Evolutionary conservation across 352 stramenopile genomes (phyloP).

Genomic region (Blastocystis sp.): DNA sequence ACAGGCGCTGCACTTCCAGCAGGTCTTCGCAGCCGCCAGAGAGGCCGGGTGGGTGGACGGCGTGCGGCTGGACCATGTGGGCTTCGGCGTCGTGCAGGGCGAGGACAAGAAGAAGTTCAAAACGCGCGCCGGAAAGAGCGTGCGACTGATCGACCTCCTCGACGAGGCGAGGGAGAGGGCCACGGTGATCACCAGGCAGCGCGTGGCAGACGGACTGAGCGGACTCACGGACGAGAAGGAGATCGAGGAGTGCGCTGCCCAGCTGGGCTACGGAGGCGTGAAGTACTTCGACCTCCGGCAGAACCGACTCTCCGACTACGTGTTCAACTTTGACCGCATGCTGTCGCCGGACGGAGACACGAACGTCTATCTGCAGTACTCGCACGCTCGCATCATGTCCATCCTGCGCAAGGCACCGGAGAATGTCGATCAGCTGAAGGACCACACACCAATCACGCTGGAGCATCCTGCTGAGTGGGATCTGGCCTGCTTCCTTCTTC

Average conservation of each 20-base stretch:
- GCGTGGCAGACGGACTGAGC: constrained; percentile 75
- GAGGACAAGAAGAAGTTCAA: constrained; percentile 94
- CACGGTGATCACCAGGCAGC: constrained; percentile 82
- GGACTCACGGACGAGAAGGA: constrained; percentile 73
- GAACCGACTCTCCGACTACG: constrained; percentile 94
- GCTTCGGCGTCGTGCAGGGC: constrained; percentile 82
- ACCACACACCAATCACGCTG: constrained; percentile 67
- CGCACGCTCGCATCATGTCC: constrained; percentile 89
- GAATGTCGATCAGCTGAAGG: constrained; percentile 67
- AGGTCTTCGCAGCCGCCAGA: constrained; percentile 75
- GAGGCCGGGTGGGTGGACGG: constrained; percentile 73
- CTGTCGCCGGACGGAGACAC: constrained; percentile 97
- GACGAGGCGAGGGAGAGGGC: constrained; percentile 91
- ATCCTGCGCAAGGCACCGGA: constrained; percentile 85
- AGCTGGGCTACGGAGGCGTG: constrained; percentile 94
- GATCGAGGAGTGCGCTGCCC: constrained; percentile 83
- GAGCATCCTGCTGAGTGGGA: constrained; percentile 76
- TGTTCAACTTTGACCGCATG: constrained; percentile 99
- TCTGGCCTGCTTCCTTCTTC: constrained; percentile 72
- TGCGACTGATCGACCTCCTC: constrained; percentile 95
- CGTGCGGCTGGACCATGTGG: constrained; percentile 76
- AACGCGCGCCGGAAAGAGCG: constrained; percentile 91
- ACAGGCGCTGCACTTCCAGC: constrained; percentile 81
- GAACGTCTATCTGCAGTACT: constrained; percentile 97
- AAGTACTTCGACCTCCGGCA: constrained; percentile 99